A percentile compares a stretch with the other conserved stretches of the same genome.
phyloP scores from a whole-genome alignment of 2,329 filamentous ascomycete species.

The Samsoniella hepiali region DNA sequence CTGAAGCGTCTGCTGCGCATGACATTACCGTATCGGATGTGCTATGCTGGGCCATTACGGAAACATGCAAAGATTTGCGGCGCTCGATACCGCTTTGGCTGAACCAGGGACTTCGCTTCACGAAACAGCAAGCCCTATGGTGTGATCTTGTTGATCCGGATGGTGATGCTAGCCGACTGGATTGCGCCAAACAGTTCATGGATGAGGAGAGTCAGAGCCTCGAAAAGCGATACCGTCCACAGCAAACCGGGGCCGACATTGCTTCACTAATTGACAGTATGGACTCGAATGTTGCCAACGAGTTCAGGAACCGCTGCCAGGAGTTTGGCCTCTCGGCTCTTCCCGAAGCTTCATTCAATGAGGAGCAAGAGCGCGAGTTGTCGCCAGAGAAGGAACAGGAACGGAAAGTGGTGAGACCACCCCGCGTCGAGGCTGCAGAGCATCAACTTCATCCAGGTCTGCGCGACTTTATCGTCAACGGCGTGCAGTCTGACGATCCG shows the following conservation, averaged over 20 bases:
- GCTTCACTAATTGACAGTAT: neutral
- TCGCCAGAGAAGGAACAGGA: conserved; percentile 62
- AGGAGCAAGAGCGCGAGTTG: conserved; percentile 69
- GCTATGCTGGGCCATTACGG: conserved; percentile 54
- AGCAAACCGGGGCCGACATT: neutral
- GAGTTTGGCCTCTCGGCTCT: neutral
- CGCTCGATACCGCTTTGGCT: conserved; percentile 58
- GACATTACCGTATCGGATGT: conserved; percentile 45
- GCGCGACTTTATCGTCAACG: conserved; percentile 35
- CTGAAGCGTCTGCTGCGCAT: neutral
- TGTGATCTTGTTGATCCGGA: too few relatives aligned
- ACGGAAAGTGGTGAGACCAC: conserved; percentile 49
- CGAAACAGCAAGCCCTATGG: conserved; percentile 40
- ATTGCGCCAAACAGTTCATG: neutral
- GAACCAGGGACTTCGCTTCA: conserved; percentile 52
- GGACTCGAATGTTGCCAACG: neutral
- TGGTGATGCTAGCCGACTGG: neutral
- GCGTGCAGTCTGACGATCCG: conserved; percentile 30
- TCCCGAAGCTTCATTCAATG: conserved; percentile 39
- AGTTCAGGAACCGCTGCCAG: neutral
- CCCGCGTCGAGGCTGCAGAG: conserved; percentile 31
- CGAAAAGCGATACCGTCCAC: neutral
- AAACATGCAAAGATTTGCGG: conserved; percentile 50
- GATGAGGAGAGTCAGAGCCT: neutral
- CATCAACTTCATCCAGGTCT: conserved; percentile 48